A percentile compares a stretch with the other conserved stretches of the same genome.
These are phyloP conservation scores for Colletotrichum musae DNA, from an alignment of 2,329 filamentous ascomycete genomes.

Conservation along the genomic window DNA sequence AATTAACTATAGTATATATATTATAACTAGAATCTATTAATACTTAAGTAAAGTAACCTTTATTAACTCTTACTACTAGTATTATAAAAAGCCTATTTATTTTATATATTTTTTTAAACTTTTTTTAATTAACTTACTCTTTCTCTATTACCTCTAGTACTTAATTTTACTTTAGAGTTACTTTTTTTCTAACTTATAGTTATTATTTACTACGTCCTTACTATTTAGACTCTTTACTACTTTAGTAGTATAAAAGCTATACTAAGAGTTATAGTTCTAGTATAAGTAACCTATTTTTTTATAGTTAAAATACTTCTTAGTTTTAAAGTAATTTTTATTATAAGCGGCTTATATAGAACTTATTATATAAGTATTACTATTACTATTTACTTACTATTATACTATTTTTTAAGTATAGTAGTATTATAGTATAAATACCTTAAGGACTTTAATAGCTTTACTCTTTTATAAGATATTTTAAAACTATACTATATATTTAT, in stretches of 20 bases:
- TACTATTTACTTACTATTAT: background rate
- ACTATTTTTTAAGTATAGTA: conserved; percentile 9
- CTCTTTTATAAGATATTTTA: too few relatives aligned
- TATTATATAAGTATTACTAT: conserved; percentile 1
- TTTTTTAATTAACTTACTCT: conserved; percentile 15
- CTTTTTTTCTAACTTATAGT: background rate
- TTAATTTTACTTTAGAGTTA: background rate
- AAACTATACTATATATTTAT: too few relatives aligned
- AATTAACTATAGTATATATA: conserved; percentile 20
- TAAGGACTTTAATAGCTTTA: too few relatives aligned
- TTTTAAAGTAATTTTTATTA: too few relatives aligned
- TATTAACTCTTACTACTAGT: conserved; percentile 2
- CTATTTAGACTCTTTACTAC: too few relatives aligned
- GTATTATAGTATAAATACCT: background rate
- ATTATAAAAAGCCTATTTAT: conserved; percentile 1
- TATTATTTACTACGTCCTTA: too few relatives aligned
- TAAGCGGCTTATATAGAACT: too few relatives aligned
- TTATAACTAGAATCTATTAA: background rate
- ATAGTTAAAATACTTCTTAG: too few relatives aligned
- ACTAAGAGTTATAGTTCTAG: too few relatives aligned
- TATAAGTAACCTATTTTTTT: too few relatives aligned
- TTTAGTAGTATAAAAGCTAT: too few relatives aligned
- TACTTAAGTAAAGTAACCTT: conserved; percentile 14
- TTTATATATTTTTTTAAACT: conserved; percentile 23
- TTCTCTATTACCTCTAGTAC: background rate